Evolutionary conservation across 108 stramenopile genomes (phyloP).

Genomic region (Cylindrotheca fusiformis): DNA sequence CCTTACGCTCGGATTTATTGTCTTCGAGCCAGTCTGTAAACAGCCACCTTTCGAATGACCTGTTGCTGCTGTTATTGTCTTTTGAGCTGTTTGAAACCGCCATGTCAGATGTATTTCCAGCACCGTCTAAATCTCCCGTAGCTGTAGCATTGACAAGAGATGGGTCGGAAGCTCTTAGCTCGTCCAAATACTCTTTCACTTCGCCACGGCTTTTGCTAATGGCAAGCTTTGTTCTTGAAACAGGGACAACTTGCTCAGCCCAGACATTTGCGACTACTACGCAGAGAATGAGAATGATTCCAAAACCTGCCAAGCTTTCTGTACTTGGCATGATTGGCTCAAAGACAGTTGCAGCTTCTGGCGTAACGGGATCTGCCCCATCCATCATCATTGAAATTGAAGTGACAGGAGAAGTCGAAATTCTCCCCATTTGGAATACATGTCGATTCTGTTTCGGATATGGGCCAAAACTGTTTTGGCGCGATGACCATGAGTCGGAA

Average conservation of each 20-base stretch:
- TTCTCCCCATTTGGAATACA: too few relatives aligned
- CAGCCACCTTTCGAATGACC: slow-evolving; percentile 77
- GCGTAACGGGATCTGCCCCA: neutral
- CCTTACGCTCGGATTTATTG: slow-evolving; percentile 35
- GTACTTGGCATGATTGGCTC: slow-evolving; percentile 56
- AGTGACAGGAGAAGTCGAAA: too few relatives aligned
- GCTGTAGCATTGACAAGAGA: neutral
- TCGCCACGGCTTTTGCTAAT: slow-evolving; percentile 64
- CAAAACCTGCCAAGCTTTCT: slow-evolving; percentile 53
- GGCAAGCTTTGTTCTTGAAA: slow-evolving; percentile 70
- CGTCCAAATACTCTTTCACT: slow-evolving; percentile 75
- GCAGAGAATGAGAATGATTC: slow-evolving; percentile 53
- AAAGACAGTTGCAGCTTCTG: slow-evolving; percentile 19
- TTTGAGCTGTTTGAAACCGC: neutral
- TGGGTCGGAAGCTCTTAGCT: slow-evolving; percentile 28
- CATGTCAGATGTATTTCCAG: slow-evolving; percentile 3
- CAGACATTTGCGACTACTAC: slow-evolving; percentile 52
- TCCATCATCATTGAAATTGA: neutral
- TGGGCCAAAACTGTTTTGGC: too few relatives aligned
- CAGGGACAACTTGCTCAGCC: slow-evolving; percentile 71
- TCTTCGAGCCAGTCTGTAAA: slow-evolving; percentile 77
- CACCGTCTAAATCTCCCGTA: slow-evolving; percentile 9
- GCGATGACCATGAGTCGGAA: too few relatives aligned
- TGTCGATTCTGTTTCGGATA: too few relatives aligned
- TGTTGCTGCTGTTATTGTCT: neutral